A percentile compares a stretch with the other conserved stretches of the same genome.
Conservation (phyloP, 345 rosid genomes). For the Murraya paniculata region DNA sequence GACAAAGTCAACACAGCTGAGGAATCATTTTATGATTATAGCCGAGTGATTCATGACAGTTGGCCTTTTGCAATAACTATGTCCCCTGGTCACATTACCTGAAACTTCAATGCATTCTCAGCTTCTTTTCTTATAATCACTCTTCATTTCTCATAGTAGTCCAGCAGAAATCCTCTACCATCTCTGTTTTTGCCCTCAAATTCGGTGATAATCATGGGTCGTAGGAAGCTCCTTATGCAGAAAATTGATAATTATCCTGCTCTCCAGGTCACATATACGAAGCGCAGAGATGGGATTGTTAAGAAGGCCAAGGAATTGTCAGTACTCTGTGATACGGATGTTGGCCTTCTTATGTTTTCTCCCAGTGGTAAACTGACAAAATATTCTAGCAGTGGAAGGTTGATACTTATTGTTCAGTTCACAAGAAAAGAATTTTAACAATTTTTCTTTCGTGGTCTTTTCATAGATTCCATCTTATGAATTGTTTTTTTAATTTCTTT, state of each 20-base stretch:
- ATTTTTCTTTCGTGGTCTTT: background rate
- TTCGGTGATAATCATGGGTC: constrained; percentile 10
- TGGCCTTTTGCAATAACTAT: constrained; percentile 7
- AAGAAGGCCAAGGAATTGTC: constrained; percentile 35
- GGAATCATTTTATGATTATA: constrained; percentile 14
- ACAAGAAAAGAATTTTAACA: background rate
- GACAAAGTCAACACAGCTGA: background rate
- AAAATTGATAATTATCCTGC: constrained; percentile 1
- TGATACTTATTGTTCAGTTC: background rate
- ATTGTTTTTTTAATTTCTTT: background rate
- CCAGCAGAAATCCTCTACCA: background rate
- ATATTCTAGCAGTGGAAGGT: constrained; percentile 29
- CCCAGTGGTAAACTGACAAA: constrained; percentile 25
- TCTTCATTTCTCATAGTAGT: background rate
- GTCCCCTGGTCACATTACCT: background rate
- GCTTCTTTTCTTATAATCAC: background rate
- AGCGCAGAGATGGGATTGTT: constrained; percentile 27
- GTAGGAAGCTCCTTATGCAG: constrained; percentile 12
- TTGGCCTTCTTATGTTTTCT: constrained; percentile 36
- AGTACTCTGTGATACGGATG: constrained; percentile 15
- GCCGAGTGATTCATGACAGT: constrained; percentile 3
- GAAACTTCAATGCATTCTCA: constrained; percentile 9
- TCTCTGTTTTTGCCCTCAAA: background rate
- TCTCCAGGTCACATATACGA: constrained; percentile 21
- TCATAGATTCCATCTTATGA: background rate